These are phyloP conservation scores for Elaeis guineensis DNA, from an alignment of 176 grass and related monocot species.

Conservation along the genomic window DNA sequence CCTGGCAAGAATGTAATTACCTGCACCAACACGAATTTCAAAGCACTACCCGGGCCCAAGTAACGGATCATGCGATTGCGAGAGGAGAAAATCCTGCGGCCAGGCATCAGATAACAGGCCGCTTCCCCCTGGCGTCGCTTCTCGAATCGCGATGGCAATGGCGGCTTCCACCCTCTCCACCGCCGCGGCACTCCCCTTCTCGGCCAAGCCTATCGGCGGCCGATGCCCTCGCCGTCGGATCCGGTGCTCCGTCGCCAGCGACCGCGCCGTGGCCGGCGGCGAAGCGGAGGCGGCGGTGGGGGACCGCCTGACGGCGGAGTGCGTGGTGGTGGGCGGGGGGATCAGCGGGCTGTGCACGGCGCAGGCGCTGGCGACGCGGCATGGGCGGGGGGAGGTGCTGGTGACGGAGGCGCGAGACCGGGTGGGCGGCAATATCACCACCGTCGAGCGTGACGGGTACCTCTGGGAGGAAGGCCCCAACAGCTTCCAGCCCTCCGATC, in stretches of 20 bases:
- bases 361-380: conserved; percentile 56
- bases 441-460: conserved; percentile 56
- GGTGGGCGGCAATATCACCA: conserved; percentile 87
- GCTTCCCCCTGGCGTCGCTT: too few species aligned
- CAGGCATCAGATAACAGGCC: too few species aligned
- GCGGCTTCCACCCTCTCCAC: not conserved
- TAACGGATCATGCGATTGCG: too few species aligned
- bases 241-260: conserved; percentile 6
- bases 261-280: conserved; percentile 3
- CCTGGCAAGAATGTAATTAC: too few species aligned
- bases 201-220: not conserved
- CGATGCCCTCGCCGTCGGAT: not conserved
- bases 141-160: conserved; percentile 3
- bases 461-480: conserved; percentile 95
- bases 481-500: conserved; percentile 91
- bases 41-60: too few species aligned
- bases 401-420: conserved; percentile 71
- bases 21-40: too few species aligned
- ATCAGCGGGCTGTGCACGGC: conserved; percentile 87
- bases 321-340: conserved; percentile 84
- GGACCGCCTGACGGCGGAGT: conserved; percentile 45
- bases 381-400: conserved; percentile 40
- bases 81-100: too few species aligned
- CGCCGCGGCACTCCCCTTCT: conserved; percentile 3
- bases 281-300: conserved; percentile 7